These are phyloP conservation scores for Bothriochloa decipiens DNA, from an alignment of 176 grass and related monocot species.

Conservation along the genomic window DNA sequence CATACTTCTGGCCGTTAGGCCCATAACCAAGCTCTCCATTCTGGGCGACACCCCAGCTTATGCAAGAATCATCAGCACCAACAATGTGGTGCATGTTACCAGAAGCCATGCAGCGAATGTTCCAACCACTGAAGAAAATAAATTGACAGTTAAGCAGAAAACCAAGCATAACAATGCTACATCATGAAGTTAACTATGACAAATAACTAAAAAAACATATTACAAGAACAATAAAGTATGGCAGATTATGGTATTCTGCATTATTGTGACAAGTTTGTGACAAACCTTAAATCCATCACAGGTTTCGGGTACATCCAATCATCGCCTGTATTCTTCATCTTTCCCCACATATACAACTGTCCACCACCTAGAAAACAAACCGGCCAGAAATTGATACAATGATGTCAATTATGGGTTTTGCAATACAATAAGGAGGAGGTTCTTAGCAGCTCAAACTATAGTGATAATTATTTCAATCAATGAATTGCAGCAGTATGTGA, in stretches of 20 bases:
- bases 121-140: slow-evolving; percentile 87
- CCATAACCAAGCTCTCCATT: slow-evolving; percentile 95
- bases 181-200: slow-evolving; percentile 20
- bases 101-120: slow-evolving; percentile 97
- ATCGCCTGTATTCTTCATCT: slow-evolving; percentile 89
- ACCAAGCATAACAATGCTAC: slow-evolving; percentile 11
- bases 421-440: neutral
- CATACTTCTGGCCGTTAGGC: slow-evolving; percentile 87
- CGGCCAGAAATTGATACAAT: slow-evolving; percentile 8
- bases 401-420: neutral
- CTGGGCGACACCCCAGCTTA: slow-evolving; percentile 82
- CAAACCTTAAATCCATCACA: slow-evolving; percentile 92
- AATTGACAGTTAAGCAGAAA: slow-evolving; percentile 36
- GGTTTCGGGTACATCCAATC: slow-evolving; percentile 99
- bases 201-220: slow-evolving; percentile 19
- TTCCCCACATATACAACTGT: slow-evolving; percentile 99
- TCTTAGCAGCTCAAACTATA: slow-evolving; percentile 28
- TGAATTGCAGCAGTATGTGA: slow-evolving; percentile 9
- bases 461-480: slow-evolving; percentile 3
- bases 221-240: slow-evolving; percentile 22
- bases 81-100: slow-evolving; percentile 97
- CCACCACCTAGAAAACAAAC: slow-evolving; percentile 64
- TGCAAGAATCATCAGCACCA: slow-evolving; percentile 96
- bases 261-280: slow-evolving; percentile 21
- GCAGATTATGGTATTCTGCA: slow-evolving; percentile 12